Base-by-base conservation (phyloP, 352 stramenopile species). In the Globisporangium polare region DNA sequence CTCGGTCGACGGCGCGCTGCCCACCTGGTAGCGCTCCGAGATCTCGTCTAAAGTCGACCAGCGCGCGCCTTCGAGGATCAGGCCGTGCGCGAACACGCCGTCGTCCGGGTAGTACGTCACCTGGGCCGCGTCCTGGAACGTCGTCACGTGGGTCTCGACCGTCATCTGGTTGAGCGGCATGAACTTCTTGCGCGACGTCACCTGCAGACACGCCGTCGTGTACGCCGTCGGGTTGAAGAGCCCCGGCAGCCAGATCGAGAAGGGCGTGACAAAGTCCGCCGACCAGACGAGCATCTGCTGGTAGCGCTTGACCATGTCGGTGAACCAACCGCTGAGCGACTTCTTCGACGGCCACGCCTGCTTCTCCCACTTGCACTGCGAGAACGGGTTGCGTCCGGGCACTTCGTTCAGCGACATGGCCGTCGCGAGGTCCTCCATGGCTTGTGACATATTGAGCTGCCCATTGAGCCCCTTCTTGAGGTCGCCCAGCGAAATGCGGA, bases 191-290 rank as follows among this genome's bases (percentile, higher is more conserved):
- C 96, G 90, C 18, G 94, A 97, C 24, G 94, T 98, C 24, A 98
- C 94, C 68, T 99, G 96, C 59, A 98, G 81, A 65, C 97, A 95
- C 31, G 95, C 96, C 0, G 95, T 98, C 49, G 98, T 94, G 77
- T 98, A 98, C 24, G 90, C 91, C 13, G 89, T 98, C 18, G 95
- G 96, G 63, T 98, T 98, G 68, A 99, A 99, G 5, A 99, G 77
- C 0, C 94, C 96, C 0, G 92, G 89, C 24, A 99, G 75, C 96
- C 95, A 99, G 33, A 98, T 90, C n/a, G 89, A 97, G 52, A 92
- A 94, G 18, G 87, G 86, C 52, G 89, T 98, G 54, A 96, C 80
- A 56, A 99, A 92, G 63, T 98, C 90, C 6, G 80, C 72, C n/a
- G 84, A 83, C 94, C 93, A 98, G 27, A 41, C 62, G n/a, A 72